Conservation (phyloP, 176 grass and related monocot genomes). For the Oryza officinalis region DNA sequence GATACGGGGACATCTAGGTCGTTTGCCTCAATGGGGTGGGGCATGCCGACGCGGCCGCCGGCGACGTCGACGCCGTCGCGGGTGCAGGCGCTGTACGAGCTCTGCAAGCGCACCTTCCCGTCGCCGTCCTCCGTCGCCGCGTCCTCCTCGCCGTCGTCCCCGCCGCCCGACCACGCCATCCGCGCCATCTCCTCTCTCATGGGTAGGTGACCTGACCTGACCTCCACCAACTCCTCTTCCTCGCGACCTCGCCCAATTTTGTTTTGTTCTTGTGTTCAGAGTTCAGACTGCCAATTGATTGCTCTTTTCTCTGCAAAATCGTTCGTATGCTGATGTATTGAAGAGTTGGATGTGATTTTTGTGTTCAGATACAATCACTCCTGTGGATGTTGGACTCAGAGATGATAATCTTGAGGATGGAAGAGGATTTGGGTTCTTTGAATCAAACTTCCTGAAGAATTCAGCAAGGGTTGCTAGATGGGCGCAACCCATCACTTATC, state of each 20-base stretch:
- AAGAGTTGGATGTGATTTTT: background rate
- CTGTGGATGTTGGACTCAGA: constrained; percentile 73
- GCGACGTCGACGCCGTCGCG: constrained; percentile 48
- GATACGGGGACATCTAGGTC: background rate
- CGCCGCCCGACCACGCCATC: constrained; percentile 43
- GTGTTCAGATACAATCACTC: constrained; percentile 80
- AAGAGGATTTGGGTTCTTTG: constrained; percentile 80
- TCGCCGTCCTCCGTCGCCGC: constrained; percentile 19
- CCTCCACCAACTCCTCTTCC: background rate
- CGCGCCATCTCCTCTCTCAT: constrained; percentile 55
- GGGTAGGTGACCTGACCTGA: constrained; percentile 54
- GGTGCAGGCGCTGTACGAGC: constrained; percentile 70
- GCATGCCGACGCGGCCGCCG: constrained; percentile 24
- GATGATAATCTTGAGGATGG: constrained; percentile 63
- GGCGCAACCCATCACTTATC: constrained; percentile 89
- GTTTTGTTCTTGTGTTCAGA: background rate
- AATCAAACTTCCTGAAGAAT: constrained; percentile 44
- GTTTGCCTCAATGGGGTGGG: constrained; percentile 32
- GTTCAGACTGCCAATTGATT: background rate
- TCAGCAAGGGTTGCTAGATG: constrained; percentile 62
- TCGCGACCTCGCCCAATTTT: background rate
- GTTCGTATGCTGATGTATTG: background rate
- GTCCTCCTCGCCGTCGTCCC: background rate
- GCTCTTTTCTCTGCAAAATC: background rate
- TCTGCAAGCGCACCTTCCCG: constrained; percentile 71